Evolutionary conservation across 2,329 filamentous ascomycete genomes (phyloP).

Genomic region (Paraphaeosphaeria minitans): DNA sequence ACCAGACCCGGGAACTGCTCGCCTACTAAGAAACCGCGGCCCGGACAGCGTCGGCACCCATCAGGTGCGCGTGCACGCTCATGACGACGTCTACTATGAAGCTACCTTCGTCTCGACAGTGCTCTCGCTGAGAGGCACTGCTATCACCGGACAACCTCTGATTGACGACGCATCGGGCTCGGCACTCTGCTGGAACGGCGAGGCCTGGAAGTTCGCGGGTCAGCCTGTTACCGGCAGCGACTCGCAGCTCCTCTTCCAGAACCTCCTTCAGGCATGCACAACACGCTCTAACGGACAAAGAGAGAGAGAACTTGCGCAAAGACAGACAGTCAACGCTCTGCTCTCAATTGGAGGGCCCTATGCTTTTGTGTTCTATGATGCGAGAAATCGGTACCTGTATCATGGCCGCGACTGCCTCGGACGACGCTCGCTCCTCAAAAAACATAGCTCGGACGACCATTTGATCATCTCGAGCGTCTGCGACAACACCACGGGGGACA

Average conservation of each 20-base stretch:
- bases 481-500: conserved; percentile 45
- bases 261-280: conserved; percentile 53
- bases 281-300: not conserved
- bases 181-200: conserved; percentile 94
- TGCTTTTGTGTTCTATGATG: conserved; percentile 84
- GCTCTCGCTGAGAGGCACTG: conserved; percentile 80
- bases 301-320: conserved; percentile 12
- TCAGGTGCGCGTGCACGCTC: conserved; percentile 40
- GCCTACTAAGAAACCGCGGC: conserved; percentile 39
- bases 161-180: conserved; percentile 62
- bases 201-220: conserved; percentile 79
- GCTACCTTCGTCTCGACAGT: conserved; percentile 80
- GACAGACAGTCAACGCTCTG: conserved; percentile 28
- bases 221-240: conserved; percentile 74
- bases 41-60: conserved; percentile 35
- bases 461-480: conserved; percentile 44
- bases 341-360: conserved; percentile 69
- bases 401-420: conserved; percentile 89
- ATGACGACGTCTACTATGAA: not conserved
- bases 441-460: conserved; percentile 54
- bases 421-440: conserved; percentile 75
- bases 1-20: conserved; percentile 30
- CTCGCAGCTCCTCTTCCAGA: conserved; percentile 69
- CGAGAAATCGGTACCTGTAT: conserved; percentile 65
- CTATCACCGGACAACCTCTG: conserved; percentile 75